Evolutionary conservation across 352 stramenopile genomes (phyloP), one percentile per base, ranked within the genome.

Genomic region (Pythium scleroteichum): DNA sequence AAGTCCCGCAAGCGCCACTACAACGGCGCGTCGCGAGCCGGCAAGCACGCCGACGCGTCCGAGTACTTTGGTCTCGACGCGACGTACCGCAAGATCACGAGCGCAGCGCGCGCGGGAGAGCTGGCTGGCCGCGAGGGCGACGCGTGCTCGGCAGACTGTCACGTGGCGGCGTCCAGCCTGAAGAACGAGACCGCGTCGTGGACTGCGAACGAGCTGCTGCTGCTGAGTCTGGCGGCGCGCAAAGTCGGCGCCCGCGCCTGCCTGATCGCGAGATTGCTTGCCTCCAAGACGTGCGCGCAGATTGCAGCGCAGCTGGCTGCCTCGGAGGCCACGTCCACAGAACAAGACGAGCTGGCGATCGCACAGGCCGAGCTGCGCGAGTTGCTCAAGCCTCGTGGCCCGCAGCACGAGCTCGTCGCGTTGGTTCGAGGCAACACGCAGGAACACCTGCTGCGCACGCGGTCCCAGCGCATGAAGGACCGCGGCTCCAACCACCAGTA

Each of bases 381-480:
- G 13, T 47, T 73, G 35, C 27, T 44, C 7, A 1, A 19, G 13
- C 40, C 14, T 23, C 9, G 44, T 57, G 50, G 52, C 39, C 26
- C 59, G 0, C 55, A 72, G 29, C 54, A 66, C 27, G 71, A 80
- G 27, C 62, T 53, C 6, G 19, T 70, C 38, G 52, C 63, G 20
- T 54, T 42, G 0, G 75, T 75, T 24, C 66, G 75, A 10, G 81
- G 79, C 38, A 92, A 90, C 68, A 86, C 60, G 53, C 69, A 76
- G 20, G 82, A 92, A 27, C 84, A 94, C 53, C 54, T 94, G 32
- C 68, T 72, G 12, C 79, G 81, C 19, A 94, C 84, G 38, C 82
- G 84, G 3, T 66, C 75, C 41, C 84, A 94, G 66, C 84, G 84
- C 29, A 90, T 94, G 80, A 90, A 88, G 59, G 84, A 94, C 66